Percentiles rank a stretch among this genome's conserved stretches.
These are phyloP conservation scores for Davidsoniella virescens DNA, from an alignment of 2,329 filamentous ascomycete species.

Conservation along the genomic window DNA sequence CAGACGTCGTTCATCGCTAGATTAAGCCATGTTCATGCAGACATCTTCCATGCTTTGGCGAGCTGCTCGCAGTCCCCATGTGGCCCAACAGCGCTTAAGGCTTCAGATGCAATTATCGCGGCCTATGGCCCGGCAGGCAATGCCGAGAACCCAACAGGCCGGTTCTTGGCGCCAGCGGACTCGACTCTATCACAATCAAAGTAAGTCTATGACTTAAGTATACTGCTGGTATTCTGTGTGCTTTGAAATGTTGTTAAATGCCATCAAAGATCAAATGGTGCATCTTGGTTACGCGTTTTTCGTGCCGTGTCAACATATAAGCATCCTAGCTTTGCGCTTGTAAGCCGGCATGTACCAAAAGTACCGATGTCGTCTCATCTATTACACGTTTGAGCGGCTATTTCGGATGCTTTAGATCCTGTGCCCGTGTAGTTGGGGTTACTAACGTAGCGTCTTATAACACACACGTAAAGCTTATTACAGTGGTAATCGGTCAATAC, in stretches of 20 bases:
- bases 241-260: not conserved
- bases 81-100: not conserved
- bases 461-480: no score
- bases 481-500: no score
- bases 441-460: no score
- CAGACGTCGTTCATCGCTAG: not conserved
- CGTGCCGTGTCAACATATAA: no score
- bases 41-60: slow-evolving; percentile 1
- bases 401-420: no score
- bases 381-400: no score
- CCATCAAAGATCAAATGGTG: no score
- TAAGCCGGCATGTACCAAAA: no score
- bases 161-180: not conserved
- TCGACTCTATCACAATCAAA: not conserved
- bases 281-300: not conserved
- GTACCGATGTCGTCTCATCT: no score
- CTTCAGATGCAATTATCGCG: not conserved
- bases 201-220: not conserved
- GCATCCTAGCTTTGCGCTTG: no score
- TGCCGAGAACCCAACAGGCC: not conserved
- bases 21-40: slow-evolving; percentile 1
- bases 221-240: not conserved
- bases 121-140: not conserved
- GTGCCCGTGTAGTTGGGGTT: no score
- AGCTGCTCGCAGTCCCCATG: not conserved